These are phyloP conservation scores for Microbotryum lychnidis-dioicae DNA, from an alignment of 1,284 basidiomycete genomes.

Conservation along the genomic window DNA sequence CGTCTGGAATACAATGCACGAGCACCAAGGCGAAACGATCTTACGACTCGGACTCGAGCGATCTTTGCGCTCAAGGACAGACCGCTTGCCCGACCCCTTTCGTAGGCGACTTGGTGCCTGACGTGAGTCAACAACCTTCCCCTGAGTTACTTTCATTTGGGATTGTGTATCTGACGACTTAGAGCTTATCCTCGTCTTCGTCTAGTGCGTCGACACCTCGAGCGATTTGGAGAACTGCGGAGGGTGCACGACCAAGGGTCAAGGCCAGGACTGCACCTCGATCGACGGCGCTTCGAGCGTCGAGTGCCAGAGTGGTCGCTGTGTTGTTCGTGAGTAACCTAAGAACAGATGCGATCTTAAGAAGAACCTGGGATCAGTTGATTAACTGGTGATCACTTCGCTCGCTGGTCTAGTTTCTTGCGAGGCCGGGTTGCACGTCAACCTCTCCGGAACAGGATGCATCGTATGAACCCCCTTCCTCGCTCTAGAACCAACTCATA, in stretches of 20 bases:
- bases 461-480: neutral
- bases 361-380: no score
- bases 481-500: neutral
- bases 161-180: neutral
- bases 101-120: no score
- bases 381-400: neutral
- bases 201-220: slow-evolving; percentile 41
- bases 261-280: slow-evolving; percentile 61
- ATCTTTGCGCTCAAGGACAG: neutral
- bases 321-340: slow-evolving; percentile 27
- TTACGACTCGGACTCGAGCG: neutral
- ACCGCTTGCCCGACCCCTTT: neutral
- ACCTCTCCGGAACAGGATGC: slow-evolving; percentile 18
- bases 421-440: slow-evolving; percentile 20
- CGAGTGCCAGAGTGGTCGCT: slow-evolving; percentile 47
- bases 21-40: no score
- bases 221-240: slow-evolving; percentile 51
- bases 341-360: no score
- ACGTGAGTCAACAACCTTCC: neutral
- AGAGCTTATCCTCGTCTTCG: neutral
- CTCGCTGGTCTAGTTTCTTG: slow-evolving; percentile 12
- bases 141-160: neutral
- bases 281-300: slow-evolving; percentile 60
- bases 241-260: slow-evolving; percentile 56
- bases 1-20: no score